These are phyloP conservation scores for Magnusiomyces clavatus DNA, from an alignment of 1,139 yeast species.

Conservation along the genomic window DNA sequence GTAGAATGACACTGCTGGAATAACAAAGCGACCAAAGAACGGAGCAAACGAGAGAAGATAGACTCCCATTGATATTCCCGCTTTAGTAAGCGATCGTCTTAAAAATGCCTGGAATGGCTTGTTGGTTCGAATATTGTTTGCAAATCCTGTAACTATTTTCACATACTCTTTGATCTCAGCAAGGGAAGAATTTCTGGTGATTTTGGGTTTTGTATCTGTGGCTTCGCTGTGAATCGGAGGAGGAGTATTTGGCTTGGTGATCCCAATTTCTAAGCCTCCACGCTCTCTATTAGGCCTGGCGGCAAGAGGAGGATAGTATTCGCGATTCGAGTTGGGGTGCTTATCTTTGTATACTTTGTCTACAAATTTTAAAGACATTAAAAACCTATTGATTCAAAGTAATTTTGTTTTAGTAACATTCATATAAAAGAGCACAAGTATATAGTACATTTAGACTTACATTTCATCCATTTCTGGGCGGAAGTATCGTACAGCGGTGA, in stretches of 20 bases:
- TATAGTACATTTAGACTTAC: too few species aligned
- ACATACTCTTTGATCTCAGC: background rate
- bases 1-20: conserved; percentile 40
- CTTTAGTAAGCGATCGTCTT: conserved; percentile 24
- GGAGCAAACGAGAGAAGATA: conserved; percentile 33
- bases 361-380: conserved; percentile 31
- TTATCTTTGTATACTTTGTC: conserved; percentile 35
- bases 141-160: background rate
- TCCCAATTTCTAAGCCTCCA: background rate
- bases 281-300: conserved; percentile 12
- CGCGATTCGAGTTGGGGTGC: conserved; percentile 33
- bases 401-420: too few species aligned
- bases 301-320: conserved; percentile 20
- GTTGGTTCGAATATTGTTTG: conserved; percentile 7
- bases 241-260: background rate
- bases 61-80: conserved; percentile 23
- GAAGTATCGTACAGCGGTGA: conserved; percentile 36
- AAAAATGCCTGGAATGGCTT: conserved; percentile 15
- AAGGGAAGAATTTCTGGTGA: background rate
- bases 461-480: conserved; percentile 34
- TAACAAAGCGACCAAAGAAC: conserved; percentile 36
- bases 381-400: too few species aligned
- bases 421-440: too few species aligned
- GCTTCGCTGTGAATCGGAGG: background rate
- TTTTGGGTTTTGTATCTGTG: background rate